Evolutionary conservation across 78 protist genomes (phyloP), one percentile per base, ranked within the genome.

Genomic region (Speleostelium caveatum): DNA sequence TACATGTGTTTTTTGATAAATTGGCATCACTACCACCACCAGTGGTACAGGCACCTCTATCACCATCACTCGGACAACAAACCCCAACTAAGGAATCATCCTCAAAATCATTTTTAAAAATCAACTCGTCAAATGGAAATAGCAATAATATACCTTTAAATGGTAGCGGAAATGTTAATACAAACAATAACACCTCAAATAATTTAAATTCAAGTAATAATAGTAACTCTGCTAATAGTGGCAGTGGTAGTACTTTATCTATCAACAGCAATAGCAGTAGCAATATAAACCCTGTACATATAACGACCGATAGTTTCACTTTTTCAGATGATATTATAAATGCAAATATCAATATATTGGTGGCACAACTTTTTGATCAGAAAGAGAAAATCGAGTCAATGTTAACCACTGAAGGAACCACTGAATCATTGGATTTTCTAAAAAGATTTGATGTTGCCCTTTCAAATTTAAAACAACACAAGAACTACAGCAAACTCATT

Each of bases 1-100:
- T 78, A 1, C 73, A 78, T 78, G 45, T 65, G 22, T 78, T 66
- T 56, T 78, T 78, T 63, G 72, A 78, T 78, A 41, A 58, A 41
- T 78, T 78, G 58, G 87, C 87, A 21, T 60, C 21, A 22, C 49
- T 36, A 33, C 32, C 73, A 24, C n/a, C 10, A 45, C 53, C 53
- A 45, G n/a, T n/a, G n/a, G n/a, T n/a, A n/a, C n/a, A n/a, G 53
- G 53, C 6, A 45, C 10, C 53, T 10, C 6, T 45, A 45, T 10
- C 53, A 45, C 10, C 10, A 45, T 45, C 53, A 45, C 53, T 10
- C 6, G 6, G n/a, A 14, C 6, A 45, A 45, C n/a, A 45, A 10
- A 14, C 53, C 53, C 53, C 10, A 45, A 14, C 6, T 45, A 45
- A 45, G 10, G 10, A 45, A 10, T 14, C 10, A 10, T 10, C 6